These are phyloP conservation scores for Solanum bukasovii DNA, from an alignment of 257 asterid species.

Conservation along the genomic window DNA sequence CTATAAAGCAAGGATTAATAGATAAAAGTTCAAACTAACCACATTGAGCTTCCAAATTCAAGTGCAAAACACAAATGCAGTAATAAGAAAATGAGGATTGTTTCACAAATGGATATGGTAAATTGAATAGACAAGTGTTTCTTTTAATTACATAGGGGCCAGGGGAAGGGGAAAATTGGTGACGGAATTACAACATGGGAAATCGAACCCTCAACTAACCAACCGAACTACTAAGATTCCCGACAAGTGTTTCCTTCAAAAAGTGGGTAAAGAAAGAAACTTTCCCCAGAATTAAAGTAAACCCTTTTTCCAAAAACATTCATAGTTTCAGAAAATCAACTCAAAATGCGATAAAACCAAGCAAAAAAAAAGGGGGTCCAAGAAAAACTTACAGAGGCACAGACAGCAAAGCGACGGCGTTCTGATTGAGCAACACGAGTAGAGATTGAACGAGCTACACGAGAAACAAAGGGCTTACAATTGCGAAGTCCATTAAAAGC, in stretches of 20 bases:
- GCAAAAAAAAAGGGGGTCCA: background rate
- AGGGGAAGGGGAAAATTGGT: background rate
- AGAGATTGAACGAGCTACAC: slow-evolving; percentile 27
- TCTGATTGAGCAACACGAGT: slow-evolving; percentile 22
- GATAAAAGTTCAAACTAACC: background rate
- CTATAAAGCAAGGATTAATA: background rate
- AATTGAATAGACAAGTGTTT: background rate
- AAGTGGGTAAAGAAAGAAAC: background rate
- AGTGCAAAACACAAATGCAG: background rate
- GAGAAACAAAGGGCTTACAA: slow-evolving; percentile 17
- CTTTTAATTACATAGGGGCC: background rate
- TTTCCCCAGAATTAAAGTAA: background rate
- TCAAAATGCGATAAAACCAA: background rate
- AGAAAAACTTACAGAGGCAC: slow-evolving; percentile 47
- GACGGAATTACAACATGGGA: background rate
- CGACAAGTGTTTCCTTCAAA: background rate
- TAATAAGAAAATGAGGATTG: background rate
- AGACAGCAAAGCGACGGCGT: slow-evolving; percentile 28
- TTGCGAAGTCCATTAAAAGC: slow-evolving; percentile 20
- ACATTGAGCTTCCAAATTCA: background rate
- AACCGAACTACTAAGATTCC: background rate
- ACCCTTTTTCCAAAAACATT: background rate
- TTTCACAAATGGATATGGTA: background rate
- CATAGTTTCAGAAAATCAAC: background rate
- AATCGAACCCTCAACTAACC: background rate